Conservation (phyloP, 164 flowering plant genomes). For the Chimonanthus praecox region DNA sequence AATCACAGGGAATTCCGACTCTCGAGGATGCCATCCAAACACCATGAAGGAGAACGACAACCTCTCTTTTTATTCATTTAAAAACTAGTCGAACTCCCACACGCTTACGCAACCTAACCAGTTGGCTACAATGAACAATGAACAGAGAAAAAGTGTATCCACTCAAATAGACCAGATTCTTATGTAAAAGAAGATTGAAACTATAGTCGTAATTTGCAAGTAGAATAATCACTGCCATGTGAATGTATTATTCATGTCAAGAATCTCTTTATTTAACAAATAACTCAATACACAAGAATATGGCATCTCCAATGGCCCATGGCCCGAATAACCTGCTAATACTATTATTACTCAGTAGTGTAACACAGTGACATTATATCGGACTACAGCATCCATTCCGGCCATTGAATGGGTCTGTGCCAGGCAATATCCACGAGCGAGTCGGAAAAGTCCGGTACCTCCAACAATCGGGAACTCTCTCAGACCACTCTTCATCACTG, state of each 20-base stretch:
- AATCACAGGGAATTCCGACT: too few relatives aligned
- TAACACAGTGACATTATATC: conserved; percentile 29
- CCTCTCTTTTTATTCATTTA: too few relatives aligned
- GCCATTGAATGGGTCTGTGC: conserved; percentile 15
- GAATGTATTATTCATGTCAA: background rate
- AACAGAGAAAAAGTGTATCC: too few relatives aligned
- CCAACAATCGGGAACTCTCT: conserved; percentile 46
- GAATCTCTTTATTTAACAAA: background rate
- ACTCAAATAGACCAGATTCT: too few relatives aligned
- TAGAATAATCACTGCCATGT: too few relatives aligned
- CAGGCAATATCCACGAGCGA: conserved; percentile 34
- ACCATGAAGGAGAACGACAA: too few relatives aligned
- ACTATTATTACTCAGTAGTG: conserved; percentile 9
- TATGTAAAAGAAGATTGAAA: too few relatives aligned
- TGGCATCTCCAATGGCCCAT: background rate
- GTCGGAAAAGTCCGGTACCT: conserved; percentile 36
- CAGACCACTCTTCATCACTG: conserved; percentile 18
- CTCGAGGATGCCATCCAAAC: too few relatives aligned
- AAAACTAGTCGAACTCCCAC: too few relatives aligned
- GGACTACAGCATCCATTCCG: conserved; percentile 22
- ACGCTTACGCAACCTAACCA: too few relatives aligned
- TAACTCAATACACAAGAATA: background rate
- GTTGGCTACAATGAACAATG: too few relatives aligned
- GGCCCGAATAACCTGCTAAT: background rate
- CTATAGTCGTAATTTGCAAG: too few relatives aligned